phyloP scores from a whole-genome alignment of 73 alveolate genomes.

The Paramecium biaurelia region DNA sequence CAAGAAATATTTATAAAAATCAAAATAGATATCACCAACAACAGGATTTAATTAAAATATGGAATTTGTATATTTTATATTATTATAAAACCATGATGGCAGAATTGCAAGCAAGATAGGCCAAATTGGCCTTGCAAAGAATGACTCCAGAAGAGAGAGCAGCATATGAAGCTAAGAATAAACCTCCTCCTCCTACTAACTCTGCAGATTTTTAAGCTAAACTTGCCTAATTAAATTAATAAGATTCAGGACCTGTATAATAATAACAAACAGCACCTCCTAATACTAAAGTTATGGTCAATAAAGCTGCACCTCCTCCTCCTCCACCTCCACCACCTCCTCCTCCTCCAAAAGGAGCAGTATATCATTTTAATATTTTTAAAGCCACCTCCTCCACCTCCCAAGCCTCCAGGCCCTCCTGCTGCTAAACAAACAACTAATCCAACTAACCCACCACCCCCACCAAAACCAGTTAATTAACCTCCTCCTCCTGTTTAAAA shows the following conservation, averaged over 20 bases:
- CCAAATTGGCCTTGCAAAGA: not conserved
- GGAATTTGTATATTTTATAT: not conserved
- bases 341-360: constrained; percentile 38
- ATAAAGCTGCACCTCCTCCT: not conserved
- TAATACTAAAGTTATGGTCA: not conserved
- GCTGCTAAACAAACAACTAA: not conserved
- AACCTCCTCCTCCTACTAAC: not conserved
- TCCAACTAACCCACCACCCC: not conserved
- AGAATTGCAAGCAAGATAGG: not conserved
- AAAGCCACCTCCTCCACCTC: constrained; percentile 31
- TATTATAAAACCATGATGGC: constrained; percentile 39
- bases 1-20: not conserved
- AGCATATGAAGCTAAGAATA: not conserved
- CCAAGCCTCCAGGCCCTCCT: not conserved
- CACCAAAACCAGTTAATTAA: not conserved
- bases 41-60: not conserved
- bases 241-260: not conserved
- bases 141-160: constrained; percentile 48
- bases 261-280: not conserved
- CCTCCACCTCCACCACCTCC: constrained; percentile 49
- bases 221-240: not conserved
- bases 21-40: not conserved
- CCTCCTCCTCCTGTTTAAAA: constrained; percentile 4
- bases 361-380: not conserved
- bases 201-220: not conserved